These are phyloP conservation scores for Aphanomyces astaci DNA, from an alignment of 352 stramenopile genomes.

Conservation along the genomic window DNA sequence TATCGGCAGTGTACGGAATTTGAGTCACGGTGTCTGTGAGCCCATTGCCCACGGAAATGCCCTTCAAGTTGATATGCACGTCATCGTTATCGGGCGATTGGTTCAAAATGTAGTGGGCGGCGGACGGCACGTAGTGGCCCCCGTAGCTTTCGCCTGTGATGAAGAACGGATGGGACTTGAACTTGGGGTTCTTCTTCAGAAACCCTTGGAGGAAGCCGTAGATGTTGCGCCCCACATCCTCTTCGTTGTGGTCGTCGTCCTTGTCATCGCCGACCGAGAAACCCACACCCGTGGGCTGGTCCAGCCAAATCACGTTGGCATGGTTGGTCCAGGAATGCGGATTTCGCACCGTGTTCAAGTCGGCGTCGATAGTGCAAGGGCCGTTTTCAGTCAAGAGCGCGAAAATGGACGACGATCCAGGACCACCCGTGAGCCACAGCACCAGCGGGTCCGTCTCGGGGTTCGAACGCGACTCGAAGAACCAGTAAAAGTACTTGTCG, in stretches of 20 bases:
- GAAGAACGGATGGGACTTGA: slow-evolving; percentile 45
- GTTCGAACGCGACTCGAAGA: slow-evolving; percentile 37
- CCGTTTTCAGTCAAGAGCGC: slow-evolving; percentile 58
- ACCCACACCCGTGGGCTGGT: slow-evolving; percentile 49
- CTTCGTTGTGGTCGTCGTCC: slow-evolving; percentile 43
- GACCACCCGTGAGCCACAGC: slow-evolving; percentile 58
- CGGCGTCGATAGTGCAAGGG: slow-evolving; percentile 41
- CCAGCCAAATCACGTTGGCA: slow-evolving; percentile 64
- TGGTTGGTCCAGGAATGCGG: slow-evolving; percentile 51
- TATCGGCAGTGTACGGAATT: slow-evolving; percentile 58
- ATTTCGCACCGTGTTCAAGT: slow-evolving; percentile 38
- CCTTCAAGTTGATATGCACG: slow-evolving; percentile 55
- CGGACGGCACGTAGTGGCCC: slow-evolving; percentile 54
- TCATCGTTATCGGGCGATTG: slow-evolving; percentile 23
- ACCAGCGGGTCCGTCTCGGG: slow-evolving; percentile 43
- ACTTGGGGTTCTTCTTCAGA: slow-evolving; percentile 44
- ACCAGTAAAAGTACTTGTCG: slow-evolving; percentile 65
- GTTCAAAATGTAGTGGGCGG: slow-evolving; percentile 49
- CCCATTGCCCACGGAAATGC: slow-evolving; percentile 74
- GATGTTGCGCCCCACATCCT: slow-evolving; percentile 51
- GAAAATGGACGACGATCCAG: slow-evolving; percentile 51
- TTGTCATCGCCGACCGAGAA: slow-evolving; percentile 37
- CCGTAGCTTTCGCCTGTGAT: slow-evolving; percentile 64
- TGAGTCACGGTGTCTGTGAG: slow-evolving; percentile 57
- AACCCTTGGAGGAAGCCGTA: slow-evolving; percentile 68